These are phyloP conservation scores for Sordariomycetes sp. DNA, from an alignment of 2,329 filamentous ascomycete species.

Conservation along the genomic window DNA sequence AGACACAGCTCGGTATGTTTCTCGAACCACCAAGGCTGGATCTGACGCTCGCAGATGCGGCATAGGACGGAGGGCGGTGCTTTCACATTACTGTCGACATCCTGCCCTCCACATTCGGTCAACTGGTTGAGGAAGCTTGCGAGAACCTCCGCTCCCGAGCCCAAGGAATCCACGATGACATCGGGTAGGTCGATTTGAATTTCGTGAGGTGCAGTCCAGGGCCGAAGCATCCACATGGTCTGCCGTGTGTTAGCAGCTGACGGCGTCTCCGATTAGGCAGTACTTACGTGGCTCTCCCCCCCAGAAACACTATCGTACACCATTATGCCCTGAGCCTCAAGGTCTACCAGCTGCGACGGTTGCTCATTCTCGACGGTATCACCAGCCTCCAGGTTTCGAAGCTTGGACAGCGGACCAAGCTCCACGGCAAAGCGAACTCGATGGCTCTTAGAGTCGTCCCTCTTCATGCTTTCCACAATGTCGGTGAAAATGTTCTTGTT, in stretches of 20 bases:
- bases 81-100: conserved; percentile 46
- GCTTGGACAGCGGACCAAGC: conserved; percentile 59
- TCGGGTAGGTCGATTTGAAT: conserved; percentile 91
- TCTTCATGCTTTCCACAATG: conserved; percentile 79
- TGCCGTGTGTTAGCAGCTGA: conserved; percentile 29
- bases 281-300: conserved; percentile 77
- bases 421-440: conserved; percentile 73
- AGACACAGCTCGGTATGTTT: conserved; percentile 95
- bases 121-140: conserved; percentile 87
- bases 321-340: conserved; percentile 98
- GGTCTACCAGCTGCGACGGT: conserved; percentile 49
- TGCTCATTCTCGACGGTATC: conserved; percentile 8
- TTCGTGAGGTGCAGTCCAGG: conserved; percentile 78
- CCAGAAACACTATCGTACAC: conserved; percentile 85
- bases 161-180: conserved; percentile 84
- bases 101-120: conserved; percentile 72
- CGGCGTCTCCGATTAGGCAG: too few species aligned
- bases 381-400: conserved; percentile 37
- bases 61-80: conserved; percentile 86
- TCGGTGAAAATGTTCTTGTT: conserved; percentile 75
- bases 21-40: conserved; percentile 99
- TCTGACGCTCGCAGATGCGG: conserved; percentile 94
- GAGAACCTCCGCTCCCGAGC: conserved; percentile 88
- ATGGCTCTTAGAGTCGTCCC: conserved; percentile 87
- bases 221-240: conserved; percentile 99